phyloP scores from a whole-genome alignment of 441 rosid genomes.

The Brassica balearica region DNA sequence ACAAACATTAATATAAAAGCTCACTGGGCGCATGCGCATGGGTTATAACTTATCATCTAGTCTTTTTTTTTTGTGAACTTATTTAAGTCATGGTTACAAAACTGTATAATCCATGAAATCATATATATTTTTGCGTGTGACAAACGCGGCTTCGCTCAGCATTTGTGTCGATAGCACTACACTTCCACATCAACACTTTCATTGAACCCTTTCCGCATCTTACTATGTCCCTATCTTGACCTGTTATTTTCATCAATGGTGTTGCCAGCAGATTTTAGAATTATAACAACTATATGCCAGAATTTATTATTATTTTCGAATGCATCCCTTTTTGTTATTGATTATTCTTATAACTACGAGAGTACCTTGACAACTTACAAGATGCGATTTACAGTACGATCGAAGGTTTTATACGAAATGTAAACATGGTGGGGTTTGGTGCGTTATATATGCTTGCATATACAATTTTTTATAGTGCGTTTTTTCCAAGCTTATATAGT shows the following conservation, averaged over 20 bases:
- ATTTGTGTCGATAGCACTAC: conserved; percentile 22
- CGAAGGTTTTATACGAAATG: neutral
- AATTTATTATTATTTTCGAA: neutral
- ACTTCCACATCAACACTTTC: conserved; percentile 8
- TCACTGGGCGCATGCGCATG: too few species aligned
- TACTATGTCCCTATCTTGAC: conserved; percentile 7
- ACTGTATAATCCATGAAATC: conserved; percentile 1
- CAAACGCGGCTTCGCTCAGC: conserved; percentile 18
- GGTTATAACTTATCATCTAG: too few species aligned
- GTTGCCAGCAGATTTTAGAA: conserved; percentile 17
- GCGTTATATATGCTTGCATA: conserved; percentile 17
- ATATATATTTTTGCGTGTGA: neutral
- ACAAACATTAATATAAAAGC: too few species aligned
- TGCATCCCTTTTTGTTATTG: neutral
- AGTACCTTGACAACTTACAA: neutral
- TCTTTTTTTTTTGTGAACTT: neutral
- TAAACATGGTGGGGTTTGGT: conserved; percentile 39
- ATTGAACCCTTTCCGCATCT: conserved; percentile 5
- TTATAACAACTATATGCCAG: conserved; percentile 1
- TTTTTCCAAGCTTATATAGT: conserved; percentile 25
- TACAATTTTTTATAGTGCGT: conserved; percentile 13
- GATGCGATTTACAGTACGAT: neutral
- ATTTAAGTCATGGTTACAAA: neutral
- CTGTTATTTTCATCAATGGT: conserved; percentile 23
- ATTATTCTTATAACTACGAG: neutral